A percentile compares a stretch with the other conserved stretches of the same genome.
phyloP scores from a whole-genome alignment of 441 rosid genomes.

The Gossypium schwendimanii region DNA sequence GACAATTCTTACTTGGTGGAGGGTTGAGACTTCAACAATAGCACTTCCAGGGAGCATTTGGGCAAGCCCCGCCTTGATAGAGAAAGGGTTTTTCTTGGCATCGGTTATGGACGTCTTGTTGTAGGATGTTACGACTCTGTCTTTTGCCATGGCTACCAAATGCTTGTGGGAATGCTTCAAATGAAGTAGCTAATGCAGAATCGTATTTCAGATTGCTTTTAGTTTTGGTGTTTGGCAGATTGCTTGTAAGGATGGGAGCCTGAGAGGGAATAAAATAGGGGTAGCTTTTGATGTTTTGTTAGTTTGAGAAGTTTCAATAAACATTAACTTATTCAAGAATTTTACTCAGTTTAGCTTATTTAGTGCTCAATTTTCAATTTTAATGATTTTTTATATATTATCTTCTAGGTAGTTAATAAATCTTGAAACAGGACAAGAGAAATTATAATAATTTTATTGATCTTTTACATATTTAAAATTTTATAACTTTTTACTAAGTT shows the following conservation, averaged over 20 bases:
- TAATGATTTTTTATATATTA: too few relatives aligned
- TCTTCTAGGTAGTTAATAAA: too few relatives aligned
- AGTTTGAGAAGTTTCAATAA: conserved; percentile 31
- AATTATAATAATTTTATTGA: too few relatives aligned
- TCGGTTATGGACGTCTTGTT: conserved; percentile 49
- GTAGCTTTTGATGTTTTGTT: neutral
- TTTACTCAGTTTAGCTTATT: too few relatives aligned
- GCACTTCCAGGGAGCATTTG: conserved; percentile 79
- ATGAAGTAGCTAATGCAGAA: neutral
- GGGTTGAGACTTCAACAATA: conserved; percentile 37
- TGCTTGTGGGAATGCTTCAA: conserved; percentile 15
- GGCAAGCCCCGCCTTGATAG: conserved; percentile 58
- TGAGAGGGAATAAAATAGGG: neutral
- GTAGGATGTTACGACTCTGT: conserved; percentile 69
- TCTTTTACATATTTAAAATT: too few relatives aligned
- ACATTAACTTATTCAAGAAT: neutral
- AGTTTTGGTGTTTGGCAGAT: neutral
- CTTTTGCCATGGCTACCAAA: conserved; percentile 45
- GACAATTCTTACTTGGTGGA: conserved; percentile 59
- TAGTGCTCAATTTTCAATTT: too few relatives aligned
- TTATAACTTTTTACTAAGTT: too few relatives aligned
- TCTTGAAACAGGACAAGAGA: too few relatives aligned
- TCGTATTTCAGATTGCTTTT: neutral
- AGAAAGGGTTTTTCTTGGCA: conserved; percentile 57
- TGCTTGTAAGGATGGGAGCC: neutral